Evolutionary conservation across 192 early-diverging fungal genomes (phyloP).

Genomic region (Umbelopsis isabellina): DNA sequence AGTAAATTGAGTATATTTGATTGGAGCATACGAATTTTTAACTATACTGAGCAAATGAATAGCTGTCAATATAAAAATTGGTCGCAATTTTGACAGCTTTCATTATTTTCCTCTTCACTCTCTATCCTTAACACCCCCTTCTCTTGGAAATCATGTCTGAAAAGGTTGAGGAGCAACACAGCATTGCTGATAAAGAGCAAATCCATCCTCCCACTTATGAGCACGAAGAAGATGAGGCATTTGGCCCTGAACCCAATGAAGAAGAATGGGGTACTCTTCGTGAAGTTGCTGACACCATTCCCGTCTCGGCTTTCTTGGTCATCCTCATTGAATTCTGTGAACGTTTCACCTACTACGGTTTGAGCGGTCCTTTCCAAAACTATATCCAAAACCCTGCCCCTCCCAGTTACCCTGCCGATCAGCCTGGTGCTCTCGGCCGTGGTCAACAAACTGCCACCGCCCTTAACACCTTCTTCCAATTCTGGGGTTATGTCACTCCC

Average conservation of each 20-base stretch:
- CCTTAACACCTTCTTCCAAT: constrained; percentile 60
- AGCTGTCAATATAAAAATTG: too few species aligned
- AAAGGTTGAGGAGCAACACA: constrained; percentile 13
- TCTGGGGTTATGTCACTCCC: constrained; percentile 65
- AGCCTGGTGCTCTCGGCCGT: constrained; percentile 51
- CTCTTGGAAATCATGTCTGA: constrained; percentile 25
- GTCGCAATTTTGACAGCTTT: too few species aligned
- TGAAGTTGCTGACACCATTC: constrained; percentile 62
- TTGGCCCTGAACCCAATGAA: constrained; percentile 54
- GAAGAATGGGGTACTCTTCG: constrained; percentile 61
- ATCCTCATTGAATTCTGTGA: constrained; percentile 67
- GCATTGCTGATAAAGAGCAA: neutral
- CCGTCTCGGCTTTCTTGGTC: constrained; percentile 56
- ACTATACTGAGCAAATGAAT: too few species aligned
- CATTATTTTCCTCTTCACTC: too few species aligned
- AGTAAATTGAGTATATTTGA: neutral
- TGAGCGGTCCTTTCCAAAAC: constrained; percentile 62
- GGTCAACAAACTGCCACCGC: constrained; percentile 60
- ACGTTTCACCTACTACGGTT: constrained; percentile 69
- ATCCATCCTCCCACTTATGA: constrained; percentile 3
- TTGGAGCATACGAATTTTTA: too few species aligned
- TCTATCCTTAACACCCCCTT: too few species aligned
- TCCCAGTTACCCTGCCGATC: constrained; percentile 31
- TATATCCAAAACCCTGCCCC: constrained; percentile 57
- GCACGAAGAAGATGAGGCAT: constrained; percentile 38